Evolutionary conservation across 2,329 filamentous ascomycete species (phyloP).

Genomic region (Cercospora brassicicola): DNA sequence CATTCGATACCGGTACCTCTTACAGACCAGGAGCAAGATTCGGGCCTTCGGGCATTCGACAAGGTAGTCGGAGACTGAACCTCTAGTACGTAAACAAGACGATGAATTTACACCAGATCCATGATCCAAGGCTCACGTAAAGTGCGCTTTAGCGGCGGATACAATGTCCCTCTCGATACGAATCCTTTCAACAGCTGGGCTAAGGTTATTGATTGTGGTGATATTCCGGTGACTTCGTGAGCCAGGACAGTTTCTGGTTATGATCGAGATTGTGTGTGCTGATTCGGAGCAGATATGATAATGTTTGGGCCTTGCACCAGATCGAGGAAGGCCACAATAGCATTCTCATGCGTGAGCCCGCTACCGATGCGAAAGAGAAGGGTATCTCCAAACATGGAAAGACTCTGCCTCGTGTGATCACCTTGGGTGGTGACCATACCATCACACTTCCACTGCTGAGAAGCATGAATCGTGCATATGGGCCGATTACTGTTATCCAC

Average conservation of each 20-base stretch:
- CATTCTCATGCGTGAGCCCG: slow-evolving; percentile 69
- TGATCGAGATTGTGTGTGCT: neutral
- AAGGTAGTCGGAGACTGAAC: slow-evolving; percentile 81
- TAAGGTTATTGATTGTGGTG: slow-evolving; percentile 80
- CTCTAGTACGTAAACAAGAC: slow-evolving; percentile 67
- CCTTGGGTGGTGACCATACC: slow-evolving; percentile 64
- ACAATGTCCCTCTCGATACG: slow-evolving; percentile 76
- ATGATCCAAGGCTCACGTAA: slow-evolving; percentile 49
- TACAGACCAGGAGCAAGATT: slow-evolving; percentile 83
- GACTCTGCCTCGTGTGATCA: slow-evolving; percentile 79
- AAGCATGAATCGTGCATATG: slow-evolving; percentile 56
- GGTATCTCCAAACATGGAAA: slow-evolving; percentile 71
- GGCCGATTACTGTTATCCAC: slow-evolving; percentile 59
- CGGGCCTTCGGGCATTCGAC: slow-evolving; percentile 59
- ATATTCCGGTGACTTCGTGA: slow-evolving; percentile 83
- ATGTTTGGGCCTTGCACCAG: slow-evolving; percentile 75
- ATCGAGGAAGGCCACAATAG: slow-evolving; percentile 82
- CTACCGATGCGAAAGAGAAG: slow-evolving; percentile 64
- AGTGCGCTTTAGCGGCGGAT: slow-evolving; percentile 69
- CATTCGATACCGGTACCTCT: slow-evolving; percentile 66
- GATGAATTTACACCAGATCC: slow-evolving; percentile 31
- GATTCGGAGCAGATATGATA: slow-evolving; percentile 66
- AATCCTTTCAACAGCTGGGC: slow-evolving; percentile 28
- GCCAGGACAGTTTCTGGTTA: slow-evolving; percentile 30
- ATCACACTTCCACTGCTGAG: slow-evolving; percentile 59